phyloP scores from a whole-genome alignment of 2,329 filamentous ascomycete genomes.

The Exophiala viscosa region DNA sequence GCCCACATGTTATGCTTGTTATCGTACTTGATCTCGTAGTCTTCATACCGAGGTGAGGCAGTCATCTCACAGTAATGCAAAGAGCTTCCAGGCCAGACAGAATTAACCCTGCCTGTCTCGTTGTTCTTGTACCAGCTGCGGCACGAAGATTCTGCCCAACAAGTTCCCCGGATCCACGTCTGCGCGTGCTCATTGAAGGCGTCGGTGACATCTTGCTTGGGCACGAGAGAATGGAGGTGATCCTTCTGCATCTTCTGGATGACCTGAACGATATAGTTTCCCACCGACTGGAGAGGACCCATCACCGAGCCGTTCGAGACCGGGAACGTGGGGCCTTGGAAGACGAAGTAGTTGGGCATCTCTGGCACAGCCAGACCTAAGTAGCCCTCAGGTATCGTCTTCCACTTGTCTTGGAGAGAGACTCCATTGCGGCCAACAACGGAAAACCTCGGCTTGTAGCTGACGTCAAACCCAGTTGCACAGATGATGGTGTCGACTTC shows the following conservation, averaged over 20 bases:
- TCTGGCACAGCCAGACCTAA: constrained; percentile 27
- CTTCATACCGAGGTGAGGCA: constrained; percentile 40
- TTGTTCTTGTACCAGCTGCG: constrained; percentile 42
- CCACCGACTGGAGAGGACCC: constrained; percentile 39
- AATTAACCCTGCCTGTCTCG: constrained; percentile 42
- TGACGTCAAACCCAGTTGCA: constrained; percentile 39
- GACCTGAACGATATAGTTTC: constrained; percentile 37
- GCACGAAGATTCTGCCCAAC: constrained; percentile 44
- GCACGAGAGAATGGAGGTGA: constrained; percentile 39
- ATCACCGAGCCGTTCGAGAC: constrained; percentile 45
- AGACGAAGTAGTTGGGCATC: constrained; percentile 24
- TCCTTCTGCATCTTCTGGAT: constrained; percentile 40
- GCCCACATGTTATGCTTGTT: background rate
- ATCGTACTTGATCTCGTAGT: constrained; percentile 40
- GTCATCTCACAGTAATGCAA: constrained; percentile 47
- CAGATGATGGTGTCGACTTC: constrained; percentile 33
- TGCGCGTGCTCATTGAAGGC: constrained; percentile 39
- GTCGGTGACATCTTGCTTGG: constrained; percentile 29
- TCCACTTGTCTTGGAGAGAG: constrained; percentile 45
- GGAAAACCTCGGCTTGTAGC: constrained; percentile 41
- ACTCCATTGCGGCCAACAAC: constrained; percentile 35
- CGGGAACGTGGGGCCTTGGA: constrained; percentile 34
- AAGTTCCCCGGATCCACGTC: constrained; percentile 47
- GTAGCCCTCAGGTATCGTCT: constrained; percentile 27
- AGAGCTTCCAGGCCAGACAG: constrained; percentile 49